Percentiles rank a stretch among this genome's conserved stretches.
These are phyloP conservation scores for Cutaneotrichosporon dermatis DNA, from an alignment of 1,284 basidiomycete genomes.

Conservation along the genomic window DNA sequence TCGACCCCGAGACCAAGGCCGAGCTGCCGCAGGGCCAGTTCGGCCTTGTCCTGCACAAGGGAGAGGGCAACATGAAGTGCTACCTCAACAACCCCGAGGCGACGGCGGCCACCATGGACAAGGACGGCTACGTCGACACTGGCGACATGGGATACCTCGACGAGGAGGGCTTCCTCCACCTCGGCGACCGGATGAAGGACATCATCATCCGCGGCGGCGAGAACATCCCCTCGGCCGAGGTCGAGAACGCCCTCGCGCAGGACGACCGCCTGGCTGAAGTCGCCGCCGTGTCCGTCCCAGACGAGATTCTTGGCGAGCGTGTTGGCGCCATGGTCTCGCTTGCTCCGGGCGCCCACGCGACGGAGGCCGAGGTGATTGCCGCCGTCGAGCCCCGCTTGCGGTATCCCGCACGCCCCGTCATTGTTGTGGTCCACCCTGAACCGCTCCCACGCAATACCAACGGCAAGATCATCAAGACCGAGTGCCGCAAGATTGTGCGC, in stretches of 20 bases:
- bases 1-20: constrained; percentile 29
- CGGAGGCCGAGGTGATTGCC: constrained; percentile 6
- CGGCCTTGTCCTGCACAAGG: constrained; percentile 34
- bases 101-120: constrained; percentile 7
- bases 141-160: constrained; percentile 42
- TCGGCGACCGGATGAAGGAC: constrained; percentile 38
- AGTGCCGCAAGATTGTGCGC: constrained; percentile 17
- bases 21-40: constrained; percentile 23
- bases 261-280: constrained; percentile 34
- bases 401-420: constrained; percentile 14
- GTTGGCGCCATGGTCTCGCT: constrained; percentile 38
- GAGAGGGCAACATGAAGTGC: constrained; percentile 40
- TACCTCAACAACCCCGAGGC: constrained; percentile 23
- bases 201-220: constrained; percentile 47
- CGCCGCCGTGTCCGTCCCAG: constrained; percentile 37
- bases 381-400: constrained; percentile 13
- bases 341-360: constrained; percentile 11
- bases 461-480: constrained; percentile 19
- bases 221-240: constrained; percentile 37
- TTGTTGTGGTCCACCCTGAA: constrained; percentile 8
- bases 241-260: constrained; percentile 41
- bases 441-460: constrained; percentile 14
- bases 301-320: constrained; percentile 35
- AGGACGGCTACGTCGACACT: constrained; percentile 41
- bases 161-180: constrained; percentile 37